Evolutionary conservation across 2,329 filamentous ascomycete species (phyloP).

Genomic region (Aureobasidium pullulans): DNA sequence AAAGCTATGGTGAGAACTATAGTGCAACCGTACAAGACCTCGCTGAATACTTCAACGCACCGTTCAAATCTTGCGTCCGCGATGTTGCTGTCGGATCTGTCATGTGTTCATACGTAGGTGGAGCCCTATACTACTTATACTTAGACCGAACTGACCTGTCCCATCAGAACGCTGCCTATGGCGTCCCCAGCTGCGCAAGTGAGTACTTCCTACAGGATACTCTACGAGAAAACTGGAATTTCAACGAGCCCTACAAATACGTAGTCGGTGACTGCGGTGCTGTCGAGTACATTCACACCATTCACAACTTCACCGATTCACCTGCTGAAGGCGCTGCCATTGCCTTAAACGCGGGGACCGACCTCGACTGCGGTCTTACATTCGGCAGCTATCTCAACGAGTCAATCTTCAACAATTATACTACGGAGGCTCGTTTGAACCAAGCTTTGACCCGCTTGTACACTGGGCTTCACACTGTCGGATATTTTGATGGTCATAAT

Average conservation of each 20-base stretch:
- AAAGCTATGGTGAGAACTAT: slow-evolving; percentile 15
- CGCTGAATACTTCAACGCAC: slow-evolving; percentile 59
- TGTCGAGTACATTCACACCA: slow-evolving; percentile 49
- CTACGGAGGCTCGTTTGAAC: slow-evolving; percentile 42
- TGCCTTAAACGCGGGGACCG: slow-evolving; percentile 44
- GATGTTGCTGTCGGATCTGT: slow-evolving; percentile 40
- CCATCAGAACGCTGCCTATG: slow-evolving; percentile 52
- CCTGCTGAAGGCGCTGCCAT: slow-evolving; percentile 41
- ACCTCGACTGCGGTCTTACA: slow-evolving; percentile 47
- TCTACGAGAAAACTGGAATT: slow-evolving; percentile 59
- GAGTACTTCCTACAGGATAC: slow-evolving; percentile 56
- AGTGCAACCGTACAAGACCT: slow-evolving; percentile 46
- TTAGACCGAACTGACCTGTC: slow-evolving; percentile 14
- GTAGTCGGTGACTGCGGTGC: slow-evolving; percentile 61
- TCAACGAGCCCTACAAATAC: slow-evolving; percentile 53
- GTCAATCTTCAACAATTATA: slow-evolving; percentile 31
- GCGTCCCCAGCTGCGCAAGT: slow-evolving; percentile 57
- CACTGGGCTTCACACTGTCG: slow-evolving; percentile 46
- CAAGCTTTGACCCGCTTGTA: slow-evolving; percentile 48
- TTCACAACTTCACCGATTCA: slow-evolving; percentile 37
- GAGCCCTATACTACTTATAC: slow-evolving; percentile 39
- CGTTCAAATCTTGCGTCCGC: slow-evolving; percentile 49
- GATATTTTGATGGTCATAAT: slow-evolving; percentile 49
- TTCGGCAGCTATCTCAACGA: slow-evolving; percentile 36
- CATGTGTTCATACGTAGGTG: slow-evolving; percentile 47